Percentiles rank a stretch among this genome's conserved stretches.
Conservation (phyloP, 2,329 filamentous ascomycete genomes). For the Pseudogymnoascus sp. region DNA sequence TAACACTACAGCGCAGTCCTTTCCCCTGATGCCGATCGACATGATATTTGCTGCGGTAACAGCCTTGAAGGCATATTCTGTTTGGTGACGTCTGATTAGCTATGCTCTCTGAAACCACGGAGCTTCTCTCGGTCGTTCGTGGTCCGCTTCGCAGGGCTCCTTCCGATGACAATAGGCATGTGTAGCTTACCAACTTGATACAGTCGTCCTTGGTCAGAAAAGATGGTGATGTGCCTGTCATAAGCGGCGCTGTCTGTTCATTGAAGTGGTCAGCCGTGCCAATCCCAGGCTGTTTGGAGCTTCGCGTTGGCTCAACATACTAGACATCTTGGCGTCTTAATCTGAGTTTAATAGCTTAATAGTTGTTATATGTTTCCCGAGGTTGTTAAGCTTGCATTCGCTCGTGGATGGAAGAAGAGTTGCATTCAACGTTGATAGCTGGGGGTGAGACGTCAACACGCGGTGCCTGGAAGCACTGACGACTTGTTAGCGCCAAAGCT, state of each 20-base stretch:
- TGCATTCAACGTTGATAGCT: slow-evolving; percentile 7
- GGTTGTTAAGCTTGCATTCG: slow-evolving; percentile 1
- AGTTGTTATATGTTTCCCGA: not conserved
- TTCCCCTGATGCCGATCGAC: slow-evolving; percentile 89
- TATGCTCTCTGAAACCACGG: slow-evolving; percentile 3
- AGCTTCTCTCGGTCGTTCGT: not conserved
- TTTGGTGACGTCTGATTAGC: slow-evolving; percentile 15
- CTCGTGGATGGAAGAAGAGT: not conserved
- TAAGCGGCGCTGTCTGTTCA: slow-evolving; percentile 72
- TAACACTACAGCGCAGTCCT: slow-evolving; percentile 92
- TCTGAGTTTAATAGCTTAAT: not conserved
- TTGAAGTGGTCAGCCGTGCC: slow-evolving; percentile 19
- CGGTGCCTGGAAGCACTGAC: slow-evolving; percentile 8
- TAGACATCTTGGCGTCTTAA: slow-evolving; percentile 29
- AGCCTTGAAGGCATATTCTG: slow-evolving; percentile 99
- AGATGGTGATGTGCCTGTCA: slow-evolving; percentile 99
- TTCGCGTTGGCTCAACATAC: slow-evolving; percentile 23
- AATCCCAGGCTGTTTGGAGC: slow-evolving; percentile 1
- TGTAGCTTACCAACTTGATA: slow-evolving; percentile 92
- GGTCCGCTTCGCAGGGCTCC: not conserved
- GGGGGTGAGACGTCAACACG: slow-evolving; percentile 10
- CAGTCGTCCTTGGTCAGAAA: slow-evolving; percentile 94
- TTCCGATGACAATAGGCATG: not conserved
- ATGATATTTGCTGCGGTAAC: slow-evolving; percentile 99
- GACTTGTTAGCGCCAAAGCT: slow-evolving; percentile 9